A percentile compares a stretch with the other conserved stretches of the same genome.
Conservation (phyloP, 1,284 basidiomycete species). For the Volvariella volvacea region DNA sequence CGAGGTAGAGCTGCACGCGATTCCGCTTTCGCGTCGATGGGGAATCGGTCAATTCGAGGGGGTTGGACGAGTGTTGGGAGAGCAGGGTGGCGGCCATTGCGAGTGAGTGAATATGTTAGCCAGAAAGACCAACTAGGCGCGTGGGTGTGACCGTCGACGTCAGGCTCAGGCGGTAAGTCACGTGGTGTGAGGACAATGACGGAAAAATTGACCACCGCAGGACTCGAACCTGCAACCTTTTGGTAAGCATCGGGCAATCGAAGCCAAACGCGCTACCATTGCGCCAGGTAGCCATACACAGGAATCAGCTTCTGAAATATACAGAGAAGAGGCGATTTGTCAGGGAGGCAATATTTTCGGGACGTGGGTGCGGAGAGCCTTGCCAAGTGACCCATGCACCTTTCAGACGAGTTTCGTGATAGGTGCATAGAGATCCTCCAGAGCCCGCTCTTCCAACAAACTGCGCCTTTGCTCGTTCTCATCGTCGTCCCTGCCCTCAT, state of each 20-base stretch:
- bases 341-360: too few species aligned
- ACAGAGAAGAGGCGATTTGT: too few species aligned
- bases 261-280: conserved; percentile 88
- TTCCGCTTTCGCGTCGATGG: conserved; percentile 49
- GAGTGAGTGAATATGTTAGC: background rate
- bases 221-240: conserved; percentile 88
- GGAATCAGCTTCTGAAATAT: too few species aligned
- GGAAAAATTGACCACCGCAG: conserved; percentile 46
- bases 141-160: too few species aligned
- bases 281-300: conserved; percentile 56
- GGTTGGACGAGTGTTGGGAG: conserved; percentile 75
- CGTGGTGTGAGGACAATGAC: conserved; percentile 2
- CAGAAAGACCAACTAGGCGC: background rate
- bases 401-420: conserved; percentile 21
- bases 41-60: conserved; percentile 56
- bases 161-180: background rate
- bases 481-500: conserved; percentile 46
- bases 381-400: conserved; percentile 22
- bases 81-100: conserved; percentile 25
- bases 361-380: too few species aligned
- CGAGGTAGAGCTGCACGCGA: conserved; percentile 34
- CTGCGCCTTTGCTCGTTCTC: conserved; percentile 49
- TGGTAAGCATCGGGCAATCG: conserved; percentile 69
- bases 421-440: conserved; percentile 25
- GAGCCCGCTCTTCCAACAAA: conserved; percentile 36